Evolutionary conservation across 2,329 filamentous ascomycete species (phyloP).

Genomic region (Cercospora sesami): DNA sequence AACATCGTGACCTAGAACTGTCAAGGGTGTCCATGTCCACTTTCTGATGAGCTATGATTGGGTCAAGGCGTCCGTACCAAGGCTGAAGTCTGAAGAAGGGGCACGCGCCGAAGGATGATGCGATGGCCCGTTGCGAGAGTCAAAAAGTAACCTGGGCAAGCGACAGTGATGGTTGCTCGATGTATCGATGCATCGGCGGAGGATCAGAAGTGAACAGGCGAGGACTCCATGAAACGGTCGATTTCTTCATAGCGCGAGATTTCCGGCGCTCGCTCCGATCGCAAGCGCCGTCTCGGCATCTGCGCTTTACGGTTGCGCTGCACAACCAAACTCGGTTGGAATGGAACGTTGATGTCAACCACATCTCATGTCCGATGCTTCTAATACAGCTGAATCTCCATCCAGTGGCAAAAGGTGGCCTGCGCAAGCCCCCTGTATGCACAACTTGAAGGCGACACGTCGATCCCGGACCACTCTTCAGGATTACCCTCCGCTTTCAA

Average conservation of each 20-base stretch:
- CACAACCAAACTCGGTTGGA: not conserved
- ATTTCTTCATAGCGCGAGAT: not conserved
- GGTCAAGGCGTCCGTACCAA: not conserved
- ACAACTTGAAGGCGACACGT: not conserved
- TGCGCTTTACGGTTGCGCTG: not conserved
- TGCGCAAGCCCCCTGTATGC: no score
- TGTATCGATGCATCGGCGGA: not conserved
- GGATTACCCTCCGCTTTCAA: not conserved
- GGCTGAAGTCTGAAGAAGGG: not conserved
- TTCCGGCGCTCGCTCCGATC: not conserved
- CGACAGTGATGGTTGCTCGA: not conserved
- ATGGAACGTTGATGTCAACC: not conserved
- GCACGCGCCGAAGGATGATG: not conserved
- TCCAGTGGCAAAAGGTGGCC: not conserved
- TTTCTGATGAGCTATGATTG: not conserved
- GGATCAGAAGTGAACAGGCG: not conserved
- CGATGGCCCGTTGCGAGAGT: slow-evolving; percentile 2
- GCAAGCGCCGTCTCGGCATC: not conserved
- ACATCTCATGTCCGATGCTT: not conserved
- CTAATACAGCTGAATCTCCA: not conserved
- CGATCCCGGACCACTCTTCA: not conserved
- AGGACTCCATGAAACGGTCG: not conserved
- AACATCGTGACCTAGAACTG: slow-evolving; percentile 1
- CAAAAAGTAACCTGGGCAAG: not conserved
- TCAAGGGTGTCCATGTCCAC: not conserved